Percentiles rank a stretch among this genome's conserved stretches.
Evolutionary conservation across 768 basidiomycete genomes (phyloP).

Genomic region (Boletus tomentosulus): DNA sequence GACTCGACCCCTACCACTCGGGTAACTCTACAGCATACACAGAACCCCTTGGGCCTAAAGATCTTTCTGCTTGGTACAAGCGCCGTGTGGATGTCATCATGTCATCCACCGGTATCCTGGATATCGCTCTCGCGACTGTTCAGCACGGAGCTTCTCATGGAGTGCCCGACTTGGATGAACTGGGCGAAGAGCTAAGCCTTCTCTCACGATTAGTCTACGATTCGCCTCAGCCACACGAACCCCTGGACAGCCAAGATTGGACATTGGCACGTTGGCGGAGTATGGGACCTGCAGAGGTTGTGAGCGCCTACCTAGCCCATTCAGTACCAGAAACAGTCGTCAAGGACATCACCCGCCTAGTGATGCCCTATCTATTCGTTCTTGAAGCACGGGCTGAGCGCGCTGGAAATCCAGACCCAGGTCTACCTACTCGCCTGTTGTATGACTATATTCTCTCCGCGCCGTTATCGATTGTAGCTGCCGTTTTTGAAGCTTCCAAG

Average conservation of each 20-base stretch:
- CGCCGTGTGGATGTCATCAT: conserved; percentile 60
- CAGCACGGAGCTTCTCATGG: conserved; percentile 86
- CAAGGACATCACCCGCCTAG: conserved; percentile 66
- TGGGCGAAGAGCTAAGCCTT: conserved; percentile 90
- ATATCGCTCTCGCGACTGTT: conserved; percentile 70
- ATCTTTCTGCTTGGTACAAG: conserved; percentile 75
- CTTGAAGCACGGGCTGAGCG: conserved; percentile 87
- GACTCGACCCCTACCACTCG: conserved; percentile 10
- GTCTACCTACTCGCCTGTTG: conserved; percentile 59
- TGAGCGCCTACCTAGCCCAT: conserved; percentile 71
- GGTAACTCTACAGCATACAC: conserved; percentile 2
- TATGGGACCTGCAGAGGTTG: conserved; percentile 59
- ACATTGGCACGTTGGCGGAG: conserved; percentile 68
- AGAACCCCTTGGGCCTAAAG: conserved; percentile 14
- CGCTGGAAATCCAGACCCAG: conserved; percentile 62
- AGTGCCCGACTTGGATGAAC: conserved; percentile 70
- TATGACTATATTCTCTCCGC: conserved; percentile 70
- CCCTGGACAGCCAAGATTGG: conserved; percentile 58
- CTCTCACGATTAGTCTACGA: conserved; percentile 88
- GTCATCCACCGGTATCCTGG: conserved; percentile 65
- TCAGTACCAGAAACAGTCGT: conserved; percentile 66
- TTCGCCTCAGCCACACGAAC: conserved; percentile 42
- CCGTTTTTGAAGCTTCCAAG: conserved; percentile 88
- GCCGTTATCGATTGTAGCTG: conserved; percentile 61
- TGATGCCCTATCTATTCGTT: conserved; percentile 91